Base-by-base conservation (phyloP, 1,284 basidiomycete genomes). In the Pyrrhoderma lamaoense region DNA sequence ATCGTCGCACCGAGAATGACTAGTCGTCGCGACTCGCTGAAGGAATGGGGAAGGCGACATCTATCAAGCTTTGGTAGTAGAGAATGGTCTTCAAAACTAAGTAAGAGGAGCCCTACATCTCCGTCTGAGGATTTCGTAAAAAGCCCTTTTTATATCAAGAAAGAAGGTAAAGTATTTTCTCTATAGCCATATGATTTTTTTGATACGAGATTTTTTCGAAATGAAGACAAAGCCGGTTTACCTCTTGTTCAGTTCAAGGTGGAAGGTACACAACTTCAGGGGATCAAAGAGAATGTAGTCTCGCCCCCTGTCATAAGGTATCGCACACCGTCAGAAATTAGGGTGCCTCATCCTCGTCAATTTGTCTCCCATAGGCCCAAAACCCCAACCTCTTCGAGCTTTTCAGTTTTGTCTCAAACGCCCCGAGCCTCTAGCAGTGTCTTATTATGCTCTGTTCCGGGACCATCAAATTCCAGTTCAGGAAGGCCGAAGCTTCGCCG, bases 21-120 rank as follows among this genome's bases (percentile, higher is more conserved):
- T 16, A 54, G 53, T 16, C 54, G 51, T 53, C 65, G 56, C 61
- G 54, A 60, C 13, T 68, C 72, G 0, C 62, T 75, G 59, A 69
- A 71, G 40, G 75, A 75, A 55, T 80, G 77, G 79, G 70, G 80
- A 2, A 66, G 70, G 45, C 68, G 77, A 11, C 74, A 76, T 56
- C 61, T 82, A 22, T 80, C 73, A n/a, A 47, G 35, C 45, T 48
- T 53, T 53, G 67, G 83, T 39, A 79, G 76, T 57, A 68, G 73
- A 2, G 76, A 77, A 53, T 78, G 77, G 74, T 66, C 68, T 49
- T 72, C 44, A 35, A 51, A 46, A 23, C 25, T 60, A 52, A 70
- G 66, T 53, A 68, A 67, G 40, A 67, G 61, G 42, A 72, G 69
- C 49, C 64, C 57, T 57, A 63, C 57, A 2, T 60, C 63, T 5